phyloP scores from a whole-genome alignment of 768 basidiomycete genomes.

The Mrakia frigida region DNA sequence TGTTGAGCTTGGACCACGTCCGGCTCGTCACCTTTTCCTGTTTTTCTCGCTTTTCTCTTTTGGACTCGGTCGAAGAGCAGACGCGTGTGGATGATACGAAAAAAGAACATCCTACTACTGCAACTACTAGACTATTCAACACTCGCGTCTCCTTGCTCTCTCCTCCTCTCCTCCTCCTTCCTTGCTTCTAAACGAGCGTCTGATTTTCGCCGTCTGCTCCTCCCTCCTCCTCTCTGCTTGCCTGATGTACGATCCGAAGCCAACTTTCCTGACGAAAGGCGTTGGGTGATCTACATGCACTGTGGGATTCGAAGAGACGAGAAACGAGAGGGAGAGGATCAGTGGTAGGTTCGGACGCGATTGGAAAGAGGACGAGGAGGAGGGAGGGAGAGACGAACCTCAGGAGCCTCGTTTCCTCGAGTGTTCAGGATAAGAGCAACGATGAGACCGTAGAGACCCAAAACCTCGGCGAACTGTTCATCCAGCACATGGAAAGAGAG shows the following conservation, averaged over 20 bases:
- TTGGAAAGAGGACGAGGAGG: neutral
- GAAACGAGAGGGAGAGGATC: too few species aligned
- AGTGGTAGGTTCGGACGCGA: neutral
- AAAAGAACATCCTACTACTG: neutral
- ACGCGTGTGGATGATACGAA: neutral
- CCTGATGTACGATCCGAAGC: neutral
- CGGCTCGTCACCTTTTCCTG: neutral
- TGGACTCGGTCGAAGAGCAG: neutral
- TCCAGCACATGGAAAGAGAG: neutral
- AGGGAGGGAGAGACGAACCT: constrained; percentile 11
- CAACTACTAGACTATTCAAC: constrained; percentile 9
- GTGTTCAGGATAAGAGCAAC: constrained; percentile 96
- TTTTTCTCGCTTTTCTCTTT: neutral
- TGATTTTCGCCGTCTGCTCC: neutral
- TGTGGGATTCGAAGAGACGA: neutral
- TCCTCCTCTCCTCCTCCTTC: neutral
- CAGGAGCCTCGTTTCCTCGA: constrained; percentile 25
- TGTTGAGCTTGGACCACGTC: too few species aligned
- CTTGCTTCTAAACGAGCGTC: neutral
- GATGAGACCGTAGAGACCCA: constrained; percentile 91
- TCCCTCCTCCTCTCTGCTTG: neutral
- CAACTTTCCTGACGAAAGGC: too few species aligned
- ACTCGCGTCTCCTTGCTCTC: neutral
- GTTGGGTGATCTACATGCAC: constrained; percentile 20
- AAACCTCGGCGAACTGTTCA: constrained; percentile 47